Evolutionary conservation across 2,329 filamentous ascomycete genomes (phyloP).

Genomic region (Aureobasidium sp.): DNA sequence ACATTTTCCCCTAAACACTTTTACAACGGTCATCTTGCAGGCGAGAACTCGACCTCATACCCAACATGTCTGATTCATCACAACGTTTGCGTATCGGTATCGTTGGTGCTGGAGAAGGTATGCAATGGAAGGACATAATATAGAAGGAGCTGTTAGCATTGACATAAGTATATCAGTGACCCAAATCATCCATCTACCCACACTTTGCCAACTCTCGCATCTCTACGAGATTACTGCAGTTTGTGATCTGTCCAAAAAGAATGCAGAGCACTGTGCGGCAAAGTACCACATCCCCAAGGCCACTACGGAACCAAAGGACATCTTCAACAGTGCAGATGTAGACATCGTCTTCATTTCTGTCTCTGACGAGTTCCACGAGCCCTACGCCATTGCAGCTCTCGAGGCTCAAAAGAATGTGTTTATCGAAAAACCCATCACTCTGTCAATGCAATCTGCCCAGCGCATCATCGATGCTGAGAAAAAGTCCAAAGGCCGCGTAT

Average conservation of each 20-base stretch:
- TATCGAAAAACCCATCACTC: slow-evolving; percentile 50
- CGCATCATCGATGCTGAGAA: slow-evolving; percentile 43
- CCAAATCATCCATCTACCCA: slow-evolving; percentile 47
- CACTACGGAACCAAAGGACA: slow-evolving; percentile 32
- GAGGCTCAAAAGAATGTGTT: slow-evolving; percentile 47
- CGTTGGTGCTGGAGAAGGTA: slow-evolving; percentile 39
- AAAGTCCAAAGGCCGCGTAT: slow-evolving; percentile 36
- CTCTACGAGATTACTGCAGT: slow-evolving; percentile 41
- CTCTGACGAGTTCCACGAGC: slow-evolving; percentile 47
- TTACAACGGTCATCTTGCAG: not conserved
- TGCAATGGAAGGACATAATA: not conserved
- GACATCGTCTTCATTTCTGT: slow-evolving; percentile 48
- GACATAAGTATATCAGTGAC: slow-evolving; percentile 24
- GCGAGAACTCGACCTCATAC: not conserved
- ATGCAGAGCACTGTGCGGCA: slow-evolving; percentile 29
- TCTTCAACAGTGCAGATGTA: slow-evolving; percentile 36
- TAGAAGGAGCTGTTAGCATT: not conserved
- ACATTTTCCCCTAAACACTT: not conserved
- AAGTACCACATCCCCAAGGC: slow-evolving; percentile 27
- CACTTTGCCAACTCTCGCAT: slow-evolving; percentile 35
- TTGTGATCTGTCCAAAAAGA: slow-evolving; percentile 40
- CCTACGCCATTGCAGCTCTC: slow-evolving; percentile 44
- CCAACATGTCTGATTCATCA: not conserved
- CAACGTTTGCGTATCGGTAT: slow-evolving; percentile 30
- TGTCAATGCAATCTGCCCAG: slow-evolving; percentile 39